Evolutionary conservation across 192 early-diverging fungal species (phyloP).

Genomic region (Coemansia sp.): DNA sequence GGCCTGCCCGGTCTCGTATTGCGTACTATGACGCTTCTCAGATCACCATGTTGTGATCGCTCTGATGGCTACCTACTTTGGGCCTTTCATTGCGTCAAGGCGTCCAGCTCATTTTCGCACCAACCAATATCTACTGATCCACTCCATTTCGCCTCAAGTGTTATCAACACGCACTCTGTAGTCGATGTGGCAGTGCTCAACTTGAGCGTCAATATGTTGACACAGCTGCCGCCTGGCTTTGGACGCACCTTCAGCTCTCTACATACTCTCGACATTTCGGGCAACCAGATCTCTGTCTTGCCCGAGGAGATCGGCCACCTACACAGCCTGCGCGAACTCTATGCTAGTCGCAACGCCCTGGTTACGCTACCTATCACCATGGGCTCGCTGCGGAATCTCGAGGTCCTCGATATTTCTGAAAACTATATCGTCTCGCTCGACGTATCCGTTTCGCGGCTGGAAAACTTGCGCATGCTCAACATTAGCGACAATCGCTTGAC

Average conservation of each 20-base stretch:
- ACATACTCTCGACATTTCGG: constrained; percentile 40
- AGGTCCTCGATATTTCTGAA: constrained; percentile 46
- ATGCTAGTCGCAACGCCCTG: constrained; percentile 45
- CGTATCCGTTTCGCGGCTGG: constrained; percentile 34
- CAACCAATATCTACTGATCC: neutral
- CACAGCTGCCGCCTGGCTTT: constrained; percentile 39
- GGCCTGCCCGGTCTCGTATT: neutral
- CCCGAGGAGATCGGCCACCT: constrained; percentile 48
- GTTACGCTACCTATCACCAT: constrained; percentile 35
- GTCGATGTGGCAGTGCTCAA: constrained; percentile 29
- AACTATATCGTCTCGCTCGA: constrained; percentile 43
- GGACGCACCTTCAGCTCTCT: constrained; percentile 36
- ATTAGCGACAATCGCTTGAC: constrained; percentile 50
- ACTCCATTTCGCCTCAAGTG: neutral
- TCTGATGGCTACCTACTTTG: neutral
- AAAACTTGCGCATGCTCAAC: constrained; percentile 46
- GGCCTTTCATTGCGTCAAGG: neutral
- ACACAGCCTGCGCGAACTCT: constrained; percentile 41
- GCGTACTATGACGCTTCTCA: constrained; percentile 5
- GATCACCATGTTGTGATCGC: constrained; percentile 1
- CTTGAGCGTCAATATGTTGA: constrained; percentile 42
- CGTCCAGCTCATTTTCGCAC: neutral
- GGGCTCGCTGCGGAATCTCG: constrained; percentile 40
- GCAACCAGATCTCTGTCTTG: constrained; percentile 40
- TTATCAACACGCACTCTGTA: constrained; percentile 11